Evolutionary conservation across 75 land plant species (phyloP), one percentile per base, ranked within the genome.

Genomic region (Picea glauca): DNA sequence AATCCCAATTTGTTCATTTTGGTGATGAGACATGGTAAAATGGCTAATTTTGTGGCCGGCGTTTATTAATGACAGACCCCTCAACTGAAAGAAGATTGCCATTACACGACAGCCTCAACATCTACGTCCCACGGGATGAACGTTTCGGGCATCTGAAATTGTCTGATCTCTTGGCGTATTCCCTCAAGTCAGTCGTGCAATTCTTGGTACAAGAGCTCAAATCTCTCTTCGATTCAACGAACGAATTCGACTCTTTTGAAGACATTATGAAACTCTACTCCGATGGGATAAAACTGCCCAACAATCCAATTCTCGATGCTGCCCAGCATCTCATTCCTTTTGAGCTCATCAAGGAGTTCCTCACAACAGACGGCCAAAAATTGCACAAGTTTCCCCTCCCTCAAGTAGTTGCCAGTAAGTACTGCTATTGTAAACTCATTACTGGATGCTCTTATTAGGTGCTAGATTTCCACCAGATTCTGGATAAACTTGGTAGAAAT

Each of bases 121-220:
- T 91, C 64, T 96, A 96, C 78, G 91, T 93, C 7, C 99, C 99
- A 8, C 85, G 93, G n/a, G 99, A 96, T 72, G 99, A 96, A 79
- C 64, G 85, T 15, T 96, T 93, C 75, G 86, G 90, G 58, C 93
- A 85, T 61, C n/a, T 90, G 33, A 95, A 93, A 86, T 77, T 86
- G 84, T 78, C 89, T 31, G 93, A 92, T 50, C 85, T 88, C 73
- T 23, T 85, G 23, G 87, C 82, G 4, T 79, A 74, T 8, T 73
- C 78, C 2, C 56, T 80, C 54, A 87, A 87, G 32, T 77, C 88
- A 1, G 31, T 84, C 12, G 80, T 62, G 3, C 88, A 91, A 31
- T 58, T 81, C 32, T 26, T 91, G 32, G 57, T 73, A 30, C 91
- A 88, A 3, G 81, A 73, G 33, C 66, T 89, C 33, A 57, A 81